Percentiles rank a stretch among this genome's conserved stretches.
Conservation (phyloP, 2,329 filamentous ascomycete genomes). For the Lasiodiplodia theobromae region DNA sequence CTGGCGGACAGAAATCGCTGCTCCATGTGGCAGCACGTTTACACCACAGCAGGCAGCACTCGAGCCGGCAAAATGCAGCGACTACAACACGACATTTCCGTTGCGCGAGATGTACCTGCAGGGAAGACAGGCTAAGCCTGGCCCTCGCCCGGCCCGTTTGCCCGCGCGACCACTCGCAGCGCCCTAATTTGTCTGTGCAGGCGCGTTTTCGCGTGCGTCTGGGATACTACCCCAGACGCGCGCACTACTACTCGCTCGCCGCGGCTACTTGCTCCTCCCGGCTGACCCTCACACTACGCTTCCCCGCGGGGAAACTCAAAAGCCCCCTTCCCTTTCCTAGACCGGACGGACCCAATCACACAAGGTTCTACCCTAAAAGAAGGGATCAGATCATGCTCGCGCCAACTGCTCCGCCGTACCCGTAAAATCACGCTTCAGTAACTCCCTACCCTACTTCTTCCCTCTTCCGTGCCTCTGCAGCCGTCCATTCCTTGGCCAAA, state of each 20-base stretch:
- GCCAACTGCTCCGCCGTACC: conserved; percentile 9
- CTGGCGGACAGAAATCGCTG: neutral
- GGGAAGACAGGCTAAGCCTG: conserved; percentile 6
- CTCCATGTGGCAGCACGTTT: neutral
- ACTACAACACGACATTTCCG: neutral
- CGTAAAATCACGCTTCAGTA: conserved; percentile 12
- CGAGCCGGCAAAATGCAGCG: conserved; percentile 1
- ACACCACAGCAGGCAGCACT: neutral
- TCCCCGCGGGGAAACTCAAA: conserved; percentile 15
- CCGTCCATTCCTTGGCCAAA: neutral
- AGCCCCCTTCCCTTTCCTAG: conserved; percentile 2
- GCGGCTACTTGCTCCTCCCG: conserved; percentile 19
- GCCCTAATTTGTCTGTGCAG: conserved; percentile 16
- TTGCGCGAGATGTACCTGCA: conserved; percentile 10
- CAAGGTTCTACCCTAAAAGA: neutral
- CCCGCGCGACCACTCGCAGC: conserved; percentile 5
- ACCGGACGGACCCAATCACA: conserved; percentile 5
- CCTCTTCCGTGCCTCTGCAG: neutral
- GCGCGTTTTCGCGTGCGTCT: neutral
- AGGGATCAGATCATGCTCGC: conserved; percentile 25
- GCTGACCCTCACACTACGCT: conserved; percentile 14
- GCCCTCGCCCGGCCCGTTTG: conserved; percentile 2
- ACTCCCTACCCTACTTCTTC: neutral
- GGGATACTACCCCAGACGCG: conserved; percentile 12
- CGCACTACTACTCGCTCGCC: neutral